Conservation (phyloP, 108 stramenopile species). For the Seminavis robusta region DNA sequence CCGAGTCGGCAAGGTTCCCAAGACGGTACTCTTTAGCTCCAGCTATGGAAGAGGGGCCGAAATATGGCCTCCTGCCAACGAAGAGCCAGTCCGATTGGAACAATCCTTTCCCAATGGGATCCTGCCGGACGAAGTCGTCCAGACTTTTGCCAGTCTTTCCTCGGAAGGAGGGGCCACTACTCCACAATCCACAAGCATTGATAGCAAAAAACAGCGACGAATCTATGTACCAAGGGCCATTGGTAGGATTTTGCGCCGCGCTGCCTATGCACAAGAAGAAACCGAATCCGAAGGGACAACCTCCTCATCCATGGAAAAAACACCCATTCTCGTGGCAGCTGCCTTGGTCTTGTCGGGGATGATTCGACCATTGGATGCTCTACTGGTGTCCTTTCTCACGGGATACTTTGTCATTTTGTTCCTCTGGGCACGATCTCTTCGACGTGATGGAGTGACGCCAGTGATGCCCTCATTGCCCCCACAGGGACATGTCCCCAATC, state of each 20-base stretch:
- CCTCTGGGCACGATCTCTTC: constrained; percentile 20
- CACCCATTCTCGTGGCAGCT: constrained; percentile 31
- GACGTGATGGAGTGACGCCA: constrained; percentile 16
- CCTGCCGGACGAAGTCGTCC: constrained; percentile 29
- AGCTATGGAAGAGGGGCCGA: constrained; percentile 64
- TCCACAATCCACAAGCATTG: neutral
- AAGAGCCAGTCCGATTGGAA: constrained; percentile 43
- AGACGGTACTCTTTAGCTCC: too few relatives aligned
- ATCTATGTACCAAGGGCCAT: constrained; percentile 5
- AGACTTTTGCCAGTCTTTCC: constrained; percentile 3
- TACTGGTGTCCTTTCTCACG: constrained; percentile 22
- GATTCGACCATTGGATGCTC: constrained; percentile 38
- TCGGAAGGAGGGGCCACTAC: neutral
- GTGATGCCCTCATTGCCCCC: constrained; percentile 56
- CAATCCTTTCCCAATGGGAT: constrained; percentile 64
- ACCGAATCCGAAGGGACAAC: neutral
- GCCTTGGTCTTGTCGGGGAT: constrained; percentile 25
- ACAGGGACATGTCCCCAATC: constrained; percentile 66
- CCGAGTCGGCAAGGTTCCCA: too few relatives aligned
- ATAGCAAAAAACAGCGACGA: constrained; percentile 5
- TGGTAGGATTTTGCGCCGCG: constrained; percentile 31
- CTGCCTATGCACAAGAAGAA: constrained; percentile 28
- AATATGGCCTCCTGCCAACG: constrained; percentile 73
- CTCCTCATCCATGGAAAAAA: constrained; percentile 28
- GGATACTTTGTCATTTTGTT: constrained; percentile 35